These are phyloP conservation scores for Nakataea oryzae DNA, from an alignment of 2,329 filamentous ascomycete genomes.

Conservation along the genomic window DNA sequence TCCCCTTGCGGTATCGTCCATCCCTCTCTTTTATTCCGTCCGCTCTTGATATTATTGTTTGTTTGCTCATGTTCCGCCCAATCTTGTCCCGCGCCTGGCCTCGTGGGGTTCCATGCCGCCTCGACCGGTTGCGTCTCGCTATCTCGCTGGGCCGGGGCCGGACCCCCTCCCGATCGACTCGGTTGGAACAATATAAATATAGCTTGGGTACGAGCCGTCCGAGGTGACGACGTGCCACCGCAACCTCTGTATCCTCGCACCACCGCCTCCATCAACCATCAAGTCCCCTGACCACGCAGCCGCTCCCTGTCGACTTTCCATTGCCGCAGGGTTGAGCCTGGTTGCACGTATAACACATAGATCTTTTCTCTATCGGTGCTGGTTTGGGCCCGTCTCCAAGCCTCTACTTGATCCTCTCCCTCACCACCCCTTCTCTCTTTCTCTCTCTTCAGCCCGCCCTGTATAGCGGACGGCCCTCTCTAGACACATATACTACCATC, in stretches of 20 bases:
- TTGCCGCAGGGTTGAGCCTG: not conserved
- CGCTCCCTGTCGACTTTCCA: not conserved
- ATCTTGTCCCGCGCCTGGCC: not conserved
- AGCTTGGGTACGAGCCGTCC: not conserved
- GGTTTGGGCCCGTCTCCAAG: not conserved
- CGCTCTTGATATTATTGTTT: not conserved
- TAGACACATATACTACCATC: not conserved
- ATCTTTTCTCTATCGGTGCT: not conserved
- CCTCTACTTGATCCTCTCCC: no score
- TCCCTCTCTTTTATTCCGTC: not conserved
- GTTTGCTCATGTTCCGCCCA: not conserved
- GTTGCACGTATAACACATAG: not conserved
- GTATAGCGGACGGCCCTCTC: not conserved
- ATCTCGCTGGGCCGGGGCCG: not conserved
- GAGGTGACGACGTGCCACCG: not conserved
- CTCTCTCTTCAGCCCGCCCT: not conserved
- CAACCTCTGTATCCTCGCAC: not conserved
- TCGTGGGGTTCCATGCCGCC: not conserved
- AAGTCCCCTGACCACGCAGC: not conserved
- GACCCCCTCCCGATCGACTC: not conserved
- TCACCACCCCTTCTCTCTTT: not conserved
- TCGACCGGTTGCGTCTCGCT: not conserved
- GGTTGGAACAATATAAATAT: not conserved
- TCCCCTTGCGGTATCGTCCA: not conserved
- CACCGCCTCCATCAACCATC: not conserved